These are phyloP conservation scores for Knoxdaviesia proteae DNA, from an alignment of 2,329 filamentous ascomycete species.

Conservation along the genomic window DNA sequence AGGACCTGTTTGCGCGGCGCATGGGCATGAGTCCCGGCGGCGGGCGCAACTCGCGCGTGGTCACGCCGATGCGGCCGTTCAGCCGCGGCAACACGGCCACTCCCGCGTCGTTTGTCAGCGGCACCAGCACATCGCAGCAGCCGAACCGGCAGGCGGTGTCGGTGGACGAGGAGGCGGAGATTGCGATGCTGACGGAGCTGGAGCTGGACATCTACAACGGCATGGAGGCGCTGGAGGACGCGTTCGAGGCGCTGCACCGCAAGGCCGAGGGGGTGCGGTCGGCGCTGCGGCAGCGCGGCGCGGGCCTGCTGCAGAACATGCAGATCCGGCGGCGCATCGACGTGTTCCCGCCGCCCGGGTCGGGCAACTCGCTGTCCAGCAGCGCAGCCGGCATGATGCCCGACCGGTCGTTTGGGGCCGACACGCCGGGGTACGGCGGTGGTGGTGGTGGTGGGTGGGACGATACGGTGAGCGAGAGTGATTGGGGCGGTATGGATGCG, in stretches of 20 bases:
- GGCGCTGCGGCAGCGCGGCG: conserved; percentile 60
- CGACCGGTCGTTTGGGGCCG: too few relatives aligned
- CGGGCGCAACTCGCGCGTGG: conserved; percentile 7
- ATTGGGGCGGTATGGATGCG: conserved; percentile 32
- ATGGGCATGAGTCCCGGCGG: conserved; percentile 26
- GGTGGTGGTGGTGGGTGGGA: conserved; percentile 16
- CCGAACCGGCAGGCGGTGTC: conserved; percentile 44
- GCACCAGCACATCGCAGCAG: conserved; percentile 22
- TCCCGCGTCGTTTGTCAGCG: conserved; percentile 35
- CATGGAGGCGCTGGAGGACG: conserved; percentile 88
- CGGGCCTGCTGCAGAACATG: conserved; percentile 48
- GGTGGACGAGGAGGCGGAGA: conserved; percentile 84
- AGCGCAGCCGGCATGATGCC: conserved; percentile 12
- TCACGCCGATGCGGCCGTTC: conserved; percentile 27
- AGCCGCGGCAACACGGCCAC: conserved; percentile 38
- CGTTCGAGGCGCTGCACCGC: conserved; percentile 77
- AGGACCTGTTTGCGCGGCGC: conserved; percentile 22
- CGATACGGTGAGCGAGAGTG: conserved; percentile 33
- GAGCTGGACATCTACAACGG: conserved; percentile 83
- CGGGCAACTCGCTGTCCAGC: conserved; percentile 22
- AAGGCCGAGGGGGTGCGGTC: conserved; percentile 65
- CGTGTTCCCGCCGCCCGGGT: conserved; percentile 26
- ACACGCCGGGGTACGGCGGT: too few relatives aligned
- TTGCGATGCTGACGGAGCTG: conserved; percentile 72
- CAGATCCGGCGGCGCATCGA: conserved; percentile 37